phyloP scores from a whole-genome alignment of 1,139 yeast genomes.

The Yamadazyma dendronema region DNA sequence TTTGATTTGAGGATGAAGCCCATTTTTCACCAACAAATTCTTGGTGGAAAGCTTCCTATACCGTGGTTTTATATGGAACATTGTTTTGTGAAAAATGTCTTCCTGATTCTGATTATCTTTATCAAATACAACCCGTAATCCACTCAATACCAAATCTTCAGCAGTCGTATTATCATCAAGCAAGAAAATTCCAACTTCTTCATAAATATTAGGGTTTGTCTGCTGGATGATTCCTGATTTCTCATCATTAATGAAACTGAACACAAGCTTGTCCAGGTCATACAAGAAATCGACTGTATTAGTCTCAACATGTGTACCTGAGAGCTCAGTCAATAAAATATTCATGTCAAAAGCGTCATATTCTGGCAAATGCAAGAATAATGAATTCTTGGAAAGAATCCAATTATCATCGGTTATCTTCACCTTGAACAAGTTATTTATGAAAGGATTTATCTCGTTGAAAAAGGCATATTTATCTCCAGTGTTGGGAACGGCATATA shows the following conservation, averaged over 20 bases:
- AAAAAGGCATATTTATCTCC: conserved; percentile 20
- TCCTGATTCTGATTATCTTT: conserved; percentile 11
- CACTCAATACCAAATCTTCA: conserved; percentile 37
- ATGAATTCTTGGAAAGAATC: conserved; percentile 22
- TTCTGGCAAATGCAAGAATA: conserved; percentile 17
- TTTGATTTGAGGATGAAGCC: conserved; percentile 37
- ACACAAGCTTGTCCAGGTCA: conserved; percentile 13
- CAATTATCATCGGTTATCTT: conserved; percentile 17
- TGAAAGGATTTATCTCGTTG: conserved; percentile 19
- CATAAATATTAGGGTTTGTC: conserved; percentile 12
- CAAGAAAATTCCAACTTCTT: conserved; percentile 37
- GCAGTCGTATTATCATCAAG: conserved; percentile 26
- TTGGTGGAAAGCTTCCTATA: conserved; percentile 23
- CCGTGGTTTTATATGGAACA: conserved; percentile 46
- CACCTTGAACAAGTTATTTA: conserved; percentile 18
- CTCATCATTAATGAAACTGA: conserved; percentile 14
- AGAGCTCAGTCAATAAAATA: conserved; percentile 7
- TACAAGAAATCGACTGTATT: conserved; percentile 18
- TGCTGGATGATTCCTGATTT: conserved; percentile 7
- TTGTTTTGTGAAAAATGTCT: conserved; percentile 29
- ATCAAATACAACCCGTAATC: conserved; percentile 29
- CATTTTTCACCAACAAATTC: conserved; percentile 23
- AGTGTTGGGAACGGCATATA: conserved; percentile 27
- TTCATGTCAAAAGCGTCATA: conserved; percentile 6
- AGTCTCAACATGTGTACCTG: conserved; percentile 7